phyloP scores from a whole-genome alignment of 2,329 filamentous ascomycete species.

The Stachybotrys echinatus region DNA sequence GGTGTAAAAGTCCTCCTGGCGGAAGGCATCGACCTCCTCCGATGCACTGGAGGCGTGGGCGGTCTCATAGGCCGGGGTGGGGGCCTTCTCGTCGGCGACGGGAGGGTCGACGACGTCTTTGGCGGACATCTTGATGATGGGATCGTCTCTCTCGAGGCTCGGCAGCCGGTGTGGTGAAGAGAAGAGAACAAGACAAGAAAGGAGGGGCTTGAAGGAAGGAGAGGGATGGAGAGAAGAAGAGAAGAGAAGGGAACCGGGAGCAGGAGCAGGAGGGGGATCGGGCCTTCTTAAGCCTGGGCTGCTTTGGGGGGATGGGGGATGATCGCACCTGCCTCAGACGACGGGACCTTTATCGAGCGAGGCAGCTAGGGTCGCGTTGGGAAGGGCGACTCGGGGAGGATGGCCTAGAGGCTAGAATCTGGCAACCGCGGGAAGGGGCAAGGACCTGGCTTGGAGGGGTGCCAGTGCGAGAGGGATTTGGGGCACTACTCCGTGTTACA shows the following conservation, averaged over 20 bases:
- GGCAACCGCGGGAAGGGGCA: neutral
- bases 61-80: conserved; percentile 1
- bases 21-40: conserved; percentile 10
- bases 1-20: conserved; percentile 25
- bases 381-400: neutral
- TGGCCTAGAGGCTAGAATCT: neutral
- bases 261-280: neutral
- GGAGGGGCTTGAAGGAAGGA: neutral
- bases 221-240: conserved; percentile 1
- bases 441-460: too few relatives aligned
- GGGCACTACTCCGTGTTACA: neutral
- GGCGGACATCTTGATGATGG: neutral
- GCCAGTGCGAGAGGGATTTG: neutral
- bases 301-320: neutral
- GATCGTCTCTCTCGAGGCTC: neutral
- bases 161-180: neutral
- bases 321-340: too few relatives aligned
- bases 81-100: neutral
- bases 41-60: neutral
- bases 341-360: neutral
- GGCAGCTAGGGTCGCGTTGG: neutral
- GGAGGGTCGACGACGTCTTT: neutral
- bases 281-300: neutral
- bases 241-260: neutral
- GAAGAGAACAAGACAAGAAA: conserved; percentile 1